Base-by-base conservation (phyloP, 2,329 filamentous ascomycete genomes). In the Dendryphion nanum region DNA sequence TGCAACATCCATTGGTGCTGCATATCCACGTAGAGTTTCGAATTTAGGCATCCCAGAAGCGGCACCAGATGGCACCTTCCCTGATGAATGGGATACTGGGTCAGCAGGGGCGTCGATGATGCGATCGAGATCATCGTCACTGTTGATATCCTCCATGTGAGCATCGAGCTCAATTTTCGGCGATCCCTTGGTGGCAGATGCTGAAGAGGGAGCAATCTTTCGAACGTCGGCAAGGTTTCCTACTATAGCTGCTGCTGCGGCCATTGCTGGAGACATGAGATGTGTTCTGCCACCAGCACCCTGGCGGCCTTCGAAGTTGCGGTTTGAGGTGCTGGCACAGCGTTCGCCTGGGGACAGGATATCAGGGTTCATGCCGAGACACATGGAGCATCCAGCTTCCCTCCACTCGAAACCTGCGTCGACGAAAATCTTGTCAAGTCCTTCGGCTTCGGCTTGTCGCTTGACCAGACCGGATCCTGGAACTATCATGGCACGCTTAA, bases 331-430 rank as follows among this genome's bases (percentile, higher is more conserved):
- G 62, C 85, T 91, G 29, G 93, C 93, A 64, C 93, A 97, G 59
- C 93, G 84, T 72, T 98, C 93, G 65, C 85, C 80, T 37, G 93
- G 90, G 2, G 89, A 82, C 32, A 97, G 79, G 48, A 98, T 97
- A 66, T 98, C 93, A 0, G 93, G 91, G 75, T 98, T 98, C 91
- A 98, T 98, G 64, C 93, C 93, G 38, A 98, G 78, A 65, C 93
- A 97, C 93, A 98, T 98, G 47, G 88, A 95, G 79, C 93, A 98
- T 34, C 93, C 93, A 51, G 93, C 93, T 73, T 98, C 93, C 63
- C 93, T 82, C 91, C 91, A 97, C 67, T 97, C 91, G 52, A 97
- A 97, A 6, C 93, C 93, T 33, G 93, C 90, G 45, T 95, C 88
- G 6, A 73, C 61, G 69, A 98, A 97, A 61, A 96, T 86, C 74